Conservation (phyloP, 768 basidiomycete species). For the Lactarius sp. region DNA sequence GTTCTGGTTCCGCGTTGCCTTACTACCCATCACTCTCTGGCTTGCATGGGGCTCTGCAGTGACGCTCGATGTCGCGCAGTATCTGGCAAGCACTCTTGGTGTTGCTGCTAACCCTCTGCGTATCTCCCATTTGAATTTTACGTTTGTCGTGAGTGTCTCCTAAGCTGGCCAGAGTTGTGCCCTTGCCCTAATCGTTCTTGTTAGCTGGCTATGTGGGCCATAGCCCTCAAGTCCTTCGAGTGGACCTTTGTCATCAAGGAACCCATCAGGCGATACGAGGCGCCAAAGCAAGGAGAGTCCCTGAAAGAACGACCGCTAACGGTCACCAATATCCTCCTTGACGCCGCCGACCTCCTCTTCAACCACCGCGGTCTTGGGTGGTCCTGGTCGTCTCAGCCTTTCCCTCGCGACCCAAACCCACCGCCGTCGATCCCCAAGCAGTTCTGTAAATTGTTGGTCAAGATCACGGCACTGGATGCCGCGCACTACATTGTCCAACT, state of each 20-base stretch:
- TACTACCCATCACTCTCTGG: slow-evolving; percentile 21
- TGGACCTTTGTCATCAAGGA: slow-evolving; percentile 15
- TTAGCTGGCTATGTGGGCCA: slow-evolving; percentile 11
- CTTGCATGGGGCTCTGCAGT: slow-evolving; percentile 10
- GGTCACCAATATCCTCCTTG: neutral
- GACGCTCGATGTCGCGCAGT: slow-evolving; percentile 10
- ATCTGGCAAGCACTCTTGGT: neutral
- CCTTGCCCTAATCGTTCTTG: neutral
- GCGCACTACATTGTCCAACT: slow-evolving; percentile 17
- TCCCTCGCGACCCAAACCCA: neutral
- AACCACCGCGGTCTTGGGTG: slow-evolving; percentile 26
- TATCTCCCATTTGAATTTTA: slow-evolving; percentile 12
- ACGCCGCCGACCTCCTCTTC: slow-evolving; percentile 22
- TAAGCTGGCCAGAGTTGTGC: neutral
- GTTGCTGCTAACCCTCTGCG: slow-evolving; percentile 1
- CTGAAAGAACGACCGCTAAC: slow-evolving; percentile 10
- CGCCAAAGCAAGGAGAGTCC: neutral
- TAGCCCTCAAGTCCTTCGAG: slow-evolving; percentile 17
- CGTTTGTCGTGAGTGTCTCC: slow-evolving; percentile 14
- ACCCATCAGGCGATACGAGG: slow-evolving; percentile 13
- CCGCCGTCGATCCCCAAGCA: neutral
- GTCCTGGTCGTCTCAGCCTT: slow-evolving; percentile 23
- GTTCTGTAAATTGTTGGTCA: neutral
- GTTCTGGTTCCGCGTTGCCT: neutral
- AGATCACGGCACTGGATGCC: slow-evolving; percentile 9